Evolutionary conservation across 2,329 filamentous ascomycete species (phyloP), one percentile per base, ranked within the genome.

Genomic region (Proliferodiscus dingleyae): DNA sequence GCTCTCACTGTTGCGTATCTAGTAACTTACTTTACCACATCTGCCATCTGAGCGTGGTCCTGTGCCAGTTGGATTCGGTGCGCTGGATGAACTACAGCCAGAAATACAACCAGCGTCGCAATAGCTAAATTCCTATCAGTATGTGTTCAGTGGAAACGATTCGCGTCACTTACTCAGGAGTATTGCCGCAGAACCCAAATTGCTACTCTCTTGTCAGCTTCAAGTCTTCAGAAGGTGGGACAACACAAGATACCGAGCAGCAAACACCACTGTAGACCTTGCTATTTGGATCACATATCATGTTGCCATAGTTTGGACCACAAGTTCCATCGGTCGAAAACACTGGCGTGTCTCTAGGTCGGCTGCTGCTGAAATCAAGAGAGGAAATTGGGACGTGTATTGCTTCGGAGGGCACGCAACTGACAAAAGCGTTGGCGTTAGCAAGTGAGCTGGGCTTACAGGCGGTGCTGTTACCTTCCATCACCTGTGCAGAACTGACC

Each of bases 261-360:
- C 71, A 74, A 24, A 63, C 60, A 32, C 71, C 71, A 2, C 54
- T 64, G 59, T 74, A 73, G 10, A 59, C 62, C 4, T 59, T 69
- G 58, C 67, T 71, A 6, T 70, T 66, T 34, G 70, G 66, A 51
- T 72, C 61, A 42, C 66, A 70, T 15, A 54, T 34, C 5, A 53
- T 58, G 34, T 55, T 50, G 18, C 59, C 58, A 50, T 67, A 43
- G 3, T 55, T 15, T 3, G 46, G 45, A 32, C 66, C 65, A 47
- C 65, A 69, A 4, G 44, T 62, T 13, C 66, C 67, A 47, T 67
- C 63, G 2, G 58, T 62, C 19, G 58, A 63, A 36, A 59, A 68
- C 68, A 58, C 73, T 75, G 40, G 50, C 55, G 54, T 6, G 37
- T 24, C 28, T 54, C 40, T 16, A 58, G 38, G 13, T 40, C 37